These are phyloP conservation scores for Aureobasidium mangrovei DNA, from an alignment of 2,329 filamentous ascomycete genomes.

Conservation along the genomic window DNA sequence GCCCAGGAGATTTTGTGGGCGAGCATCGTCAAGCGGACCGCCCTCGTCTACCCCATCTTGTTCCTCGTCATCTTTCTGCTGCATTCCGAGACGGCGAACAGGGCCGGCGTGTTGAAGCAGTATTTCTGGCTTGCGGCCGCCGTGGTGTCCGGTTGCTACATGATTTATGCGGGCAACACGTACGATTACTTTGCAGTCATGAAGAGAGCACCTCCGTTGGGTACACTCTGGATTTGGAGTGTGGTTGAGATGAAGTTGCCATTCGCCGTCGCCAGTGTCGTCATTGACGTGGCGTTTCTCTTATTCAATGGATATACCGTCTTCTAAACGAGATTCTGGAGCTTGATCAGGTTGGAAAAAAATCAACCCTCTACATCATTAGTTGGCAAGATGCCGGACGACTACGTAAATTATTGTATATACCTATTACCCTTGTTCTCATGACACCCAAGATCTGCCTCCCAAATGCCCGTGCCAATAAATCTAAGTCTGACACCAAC, in stretches of 20 bases:
- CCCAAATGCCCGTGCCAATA: neutral
- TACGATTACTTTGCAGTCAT: slow-evolving; percentile 79
- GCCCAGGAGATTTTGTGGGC: slow-evolving; percentile 52
- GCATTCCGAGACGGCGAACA: slow-evolving; percentile 32
- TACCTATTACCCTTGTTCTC: neutral
- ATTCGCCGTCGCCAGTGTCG: slow-evolving; percentile 51
- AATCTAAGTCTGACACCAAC: neutral
- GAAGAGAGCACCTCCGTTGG: slow-evolving; percentile 83
- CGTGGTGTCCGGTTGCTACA: slow-evolving; percentile 60
- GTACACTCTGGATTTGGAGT: slow-evolving; percentile 87
- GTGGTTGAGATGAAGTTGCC: slow-evolving; percentile 74
- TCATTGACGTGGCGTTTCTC: slow-evolving; percentile 43
- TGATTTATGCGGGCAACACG: slow-evolving; percentile 73
- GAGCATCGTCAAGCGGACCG: slow-evolving; percentile 45
- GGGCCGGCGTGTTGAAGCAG: slow-evolving; percentile 38
- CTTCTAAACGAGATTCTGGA: slow-evolving; percentile 22
- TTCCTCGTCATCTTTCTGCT: slow-evolving; percentile 37
- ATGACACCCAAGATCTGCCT: too few species aligned
- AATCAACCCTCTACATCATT: neutral
- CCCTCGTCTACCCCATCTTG: slow-evolving; percentile 37
- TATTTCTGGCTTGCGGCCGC: slow-evolving; percentile 55
- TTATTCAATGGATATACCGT: slow-evolving; percentile 48
- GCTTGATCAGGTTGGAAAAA: too few species aligned
- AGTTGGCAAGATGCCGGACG: neutral
- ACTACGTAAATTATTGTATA: neutral